A percentile compares a stretch with the other conserved stretches of the same genome.
phyloP scores from a whole-genome alignment of 345 rosid genomes.

The Anacardium occidentale region DNA sequence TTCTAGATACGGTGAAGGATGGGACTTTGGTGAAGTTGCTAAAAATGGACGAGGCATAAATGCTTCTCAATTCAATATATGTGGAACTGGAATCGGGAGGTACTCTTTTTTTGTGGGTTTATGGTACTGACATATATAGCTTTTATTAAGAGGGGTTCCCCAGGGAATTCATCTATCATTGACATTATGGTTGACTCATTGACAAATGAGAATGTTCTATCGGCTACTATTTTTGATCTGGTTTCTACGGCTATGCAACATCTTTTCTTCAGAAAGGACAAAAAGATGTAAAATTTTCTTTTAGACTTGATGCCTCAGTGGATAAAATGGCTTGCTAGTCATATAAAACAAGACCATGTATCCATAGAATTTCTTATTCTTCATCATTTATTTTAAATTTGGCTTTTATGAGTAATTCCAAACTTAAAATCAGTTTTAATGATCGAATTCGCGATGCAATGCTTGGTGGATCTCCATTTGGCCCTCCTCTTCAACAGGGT shows the following conservation, averaged over 20 bases:
- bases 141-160: conserved; percentile 1
- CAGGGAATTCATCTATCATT: neutral
- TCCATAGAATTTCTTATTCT: neutral
- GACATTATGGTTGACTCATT: neutral
- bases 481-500: conserved; percentile 96
- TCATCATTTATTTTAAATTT: too few species aligned
- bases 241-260: neutral
- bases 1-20: conserved; percentile 93
- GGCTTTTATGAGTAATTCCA: conserved; percentile 12
- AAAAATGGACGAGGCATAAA: conserved; percentile 88
- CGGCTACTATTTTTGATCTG: neutral
- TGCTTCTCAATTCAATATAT: conserved; percentile 76
- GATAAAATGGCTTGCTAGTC: neutral
- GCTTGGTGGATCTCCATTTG: conserved; percentile 99
- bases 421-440: conserved; percentile 65
- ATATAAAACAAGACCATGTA: neutral
- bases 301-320: neutral
- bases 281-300: neutral
- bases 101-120: conserved; percentile 24
- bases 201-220: conserved; percentile 12
- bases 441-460: conserved; percentile 96
- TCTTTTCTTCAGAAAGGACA: neutral
- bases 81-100: conserved; percentile 94
- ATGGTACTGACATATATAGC: neutral
- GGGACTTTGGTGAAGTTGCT: conserved; percentile 99